These are phyloP conservation scores for Xerocomellus chrysenteron DNA, from an alignment of 768 basidiomycete species.

Conservation along the genomic window DNA sequence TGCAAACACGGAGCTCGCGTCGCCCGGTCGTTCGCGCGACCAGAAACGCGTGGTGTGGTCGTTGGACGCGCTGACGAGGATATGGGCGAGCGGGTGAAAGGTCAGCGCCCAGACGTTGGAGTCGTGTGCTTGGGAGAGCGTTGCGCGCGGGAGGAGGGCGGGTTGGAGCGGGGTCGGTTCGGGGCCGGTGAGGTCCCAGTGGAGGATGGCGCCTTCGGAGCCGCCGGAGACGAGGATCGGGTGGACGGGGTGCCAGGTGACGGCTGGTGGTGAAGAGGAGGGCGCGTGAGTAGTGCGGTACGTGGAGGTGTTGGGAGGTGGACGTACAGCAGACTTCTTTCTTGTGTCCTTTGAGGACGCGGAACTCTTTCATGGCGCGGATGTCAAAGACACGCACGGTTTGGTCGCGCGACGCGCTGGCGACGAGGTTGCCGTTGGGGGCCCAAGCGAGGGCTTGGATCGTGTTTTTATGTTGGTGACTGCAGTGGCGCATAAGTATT, in stretches of 20 bases:
- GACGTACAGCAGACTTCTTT: conserved; percentile 95
- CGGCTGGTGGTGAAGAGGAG: conserved; percentile 46
- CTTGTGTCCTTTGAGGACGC: conserved; percentile 91
- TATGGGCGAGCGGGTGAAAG: conserved; percentile 94
- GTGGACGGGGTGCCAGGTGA: conserved; percentile 96
- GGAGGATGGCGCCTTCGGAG: conserved; percentile 88
- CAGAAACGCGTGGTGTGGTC: conserved; percentile 99
- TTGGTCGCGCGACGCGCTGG: conserved; percentile 93
- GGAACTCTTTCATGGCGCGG: conserved; percentile 94
- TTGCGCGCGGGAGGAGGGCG: conserved; percentile 65
- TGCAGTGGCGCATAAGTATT: conserved; percentile 27
- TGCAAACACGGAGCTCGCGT: conserved; percentile 71
- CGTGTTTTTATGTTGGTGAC: conserved; percentile 96
- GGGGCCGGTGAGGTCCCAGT: conserved; percentile 87
- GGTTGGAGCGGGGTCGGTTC: conserved; percentile 39
- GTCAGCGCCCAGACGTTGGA: conserved; percentile 95
- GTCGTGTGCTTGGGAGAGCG: conserved; percentile 95
- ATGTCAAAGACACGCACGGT: conserved; percentile 97
- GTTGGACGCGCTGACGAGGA: conserved; percentile 92
- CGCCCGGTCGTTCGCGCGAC: conserved; percentile 89
- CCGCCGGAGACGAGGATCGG: conserved; percentile 92
- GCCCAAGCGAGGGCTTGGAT: conserved; percentile 93
- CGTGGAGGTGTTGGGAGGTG: background rate
- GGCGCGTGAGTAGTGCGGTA: background rate
- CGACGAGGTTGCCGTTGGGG: conserved; percentile 90